Conservation (phyloP, 148 eudicot genomes). For the Chenopodium berlandieri region DNA sequence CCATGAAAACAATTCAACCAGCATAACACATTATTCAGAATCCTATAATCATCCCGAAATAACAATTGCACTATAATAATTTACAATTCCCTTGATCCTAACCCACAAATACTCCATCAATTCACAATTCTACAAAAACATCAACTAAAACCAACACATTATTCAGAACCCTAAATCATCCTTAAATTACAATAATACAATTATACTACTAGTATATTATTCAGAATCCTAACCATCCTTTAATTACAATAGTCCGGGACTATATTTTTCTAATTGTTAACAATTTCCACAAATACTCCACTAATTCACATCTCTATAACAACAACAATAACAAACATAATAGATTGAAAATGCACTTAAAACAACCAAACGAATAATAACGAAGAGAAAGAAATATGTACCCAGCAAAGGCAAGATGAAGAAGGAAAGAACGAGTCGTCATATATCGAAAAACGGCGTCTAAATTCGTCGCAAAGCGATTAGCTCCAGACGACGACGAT, state of each 20-base stretch:
- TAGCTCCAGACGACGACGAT: conserved; percentile 18
- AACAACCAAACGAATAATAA: background rate
- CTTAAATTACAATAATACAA: background rate
- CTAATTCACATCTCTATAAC: background rate
- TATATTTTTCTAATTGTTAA: background rate
- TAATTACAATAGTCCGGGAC: too few species aligned
- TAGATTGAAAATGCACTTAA: background rate
- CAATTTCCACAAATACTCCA: background rate
- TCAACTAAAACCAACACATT: too few species aligned
- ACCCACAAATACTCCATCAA: too few species aligned
- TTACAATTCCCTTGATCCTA: too few species aligned
- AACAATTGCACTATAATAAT: background rate
- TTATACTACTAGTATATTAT: too few species aligned
- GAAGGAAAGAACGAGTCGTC: conserved; percentile 57
- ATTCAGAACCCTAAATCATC: too few species aligned
- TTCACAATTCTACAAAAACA: too few species aligned
- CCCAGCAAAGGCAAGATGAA: conserved; percentile 65
- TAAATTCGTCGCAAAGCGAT: conserved; percentile 35
- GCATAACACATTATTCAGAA: too few species aligned
- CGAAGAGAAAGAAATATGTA: conserved; percentile 17
- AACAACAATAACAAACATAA: background rate
- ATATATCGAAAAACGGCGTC: conserved; percentile 49
- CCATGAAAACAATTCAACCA: too few species aligned
- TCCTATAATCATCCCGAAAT: background rate
- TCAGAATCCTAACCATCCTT: background rate